Evolutionary conservation across 2,329 filamentous ascomycete genomes (phyloP).

Genomic region (Colletotrichum gloeosporioides): DNA sequence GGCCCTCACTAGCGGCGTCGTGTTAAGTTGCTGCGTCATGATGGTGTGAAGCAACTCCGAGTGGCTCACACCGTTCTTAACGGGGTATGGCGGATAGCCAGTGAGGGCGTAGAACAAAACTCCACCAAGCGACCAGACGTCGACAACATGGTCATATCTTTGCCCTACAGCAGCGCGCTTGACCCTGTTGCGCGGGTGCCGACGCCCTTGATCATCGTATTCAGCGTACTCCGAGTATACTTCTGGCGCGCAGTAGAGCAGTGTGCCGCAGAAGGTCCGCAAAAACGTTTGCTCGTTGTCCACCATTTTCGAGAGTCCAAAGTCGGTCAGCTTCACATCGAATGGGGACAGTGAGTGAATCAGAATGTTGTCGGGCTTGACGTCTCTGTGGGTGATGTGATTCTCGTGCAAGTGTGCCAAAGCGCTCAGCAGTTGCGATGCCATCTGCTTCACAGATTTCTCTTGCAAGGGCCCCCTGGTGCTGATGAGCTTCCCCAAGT

Average conservation of each 20-base stretch:
- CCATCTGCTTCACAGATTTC: constrained; percentile 71
- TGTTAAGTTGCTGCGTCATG: constrained; percentile 78
- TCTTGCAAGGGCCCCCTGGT: constrained; percentile 70
- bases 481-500: constrained; percentile 77
- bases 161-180: constrained; percentile 59
- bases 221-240: constrained; percentile 81
- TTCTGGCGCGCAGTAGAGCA: constrained; percentile 95
- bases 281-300: constrained; percentile 90
- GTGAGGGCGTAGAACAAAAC: constrained; percentile 90
- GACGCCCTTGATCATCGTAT: constrained; percentile 73
- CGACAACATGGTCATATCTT: constrained; percentile 89
- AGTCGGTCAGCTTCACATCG: constrained; percentile 91
- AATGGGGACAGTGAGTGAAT: constrained; percentile 77
- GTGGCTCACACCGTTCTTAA: constrained; percentile 76
- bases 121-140: constrained; percentile 95
- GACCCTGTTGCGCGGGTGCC: constrained; percentile 67
- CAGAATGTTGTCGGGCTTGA: constrained; percentile 98
- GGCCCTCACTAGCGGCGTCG: constrained; percentile 61
- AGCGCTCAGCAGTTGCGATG: constrained; percentile 79
- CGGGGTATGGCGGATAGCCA: constrained; percentile 79
- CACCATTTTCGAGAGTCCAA: constrained; percentile 94
- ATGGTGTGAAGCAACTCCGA: constrained; percentile 84
- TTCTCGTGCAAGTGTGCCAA: constrained; percentile 85
- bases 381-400: constrained; percentile 96
- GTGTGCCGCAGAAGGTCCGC: constrained; percentile 94